phyloP scores from a whole-genome alignment of 192 early-diverging fungal genomes.

The Spizellomyces sp. region DNA sequence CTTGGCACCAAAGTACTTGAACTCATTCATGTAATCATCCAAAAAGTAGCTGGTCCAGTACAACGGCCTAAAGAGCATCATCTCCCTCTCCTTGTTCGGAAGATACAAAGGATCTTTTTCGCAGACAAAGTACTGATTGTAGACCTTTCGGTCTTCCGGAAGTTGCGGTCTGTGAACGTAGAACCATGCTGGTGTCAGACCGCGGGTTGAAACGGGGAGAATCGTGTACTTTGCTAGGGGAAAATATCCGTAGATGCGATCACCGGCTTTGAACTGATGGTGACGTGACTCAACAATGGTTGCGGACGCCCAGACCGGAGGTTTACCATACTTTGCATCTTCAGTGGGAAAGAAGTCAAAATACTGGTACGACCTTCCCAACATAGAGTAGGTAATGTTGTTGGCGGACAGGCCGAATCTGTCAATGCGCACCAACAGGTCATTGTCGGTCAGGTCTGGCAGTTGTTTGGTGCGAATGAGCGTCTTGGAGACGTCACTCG shows the following conservation, averaged over 20 bases:
- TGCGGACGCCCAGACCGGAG: constrained; percentile 49
- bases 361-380: constrained; percentile 37
- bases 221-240: constrained; percentile 30
- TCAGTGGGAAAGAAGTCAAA: constrained; percentile 45
- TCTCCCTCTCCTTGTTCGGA: constrained; percentile 32
- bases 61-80: constrained; percentile 44
- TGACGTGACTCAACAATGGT: constrained; percentile 26
- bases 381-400: constrained; percentile 44
- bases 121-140: constrained; percentile 35
- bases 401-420: constrained; percentile 43
- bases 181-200: constrained; percentile 20
- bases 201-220: background rate
- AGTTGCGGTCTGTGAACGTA: constrained; percentile 39
- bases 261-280: constrained; percentile 18
- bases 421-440: constrained; percentile 39
- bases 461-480: background rate
- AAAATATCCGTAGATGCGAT: constrained; percentile 49
- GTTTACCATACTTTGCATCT: constrained; percentile 10
- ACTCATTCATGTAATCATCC: constrained; percentile 33
- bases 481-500: background rate
- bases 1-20: constrained; percentile 35
- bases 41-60: constrained; percentile 46
- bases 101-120: constrained; percentile 34
- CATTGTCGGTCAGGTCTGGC: constrained; percentile 9
- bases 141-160: constrained; percentile 38